Evolutionary conservation across 1,284 basidiomycete species (phyloP).

Genomic region (Ustilago shanxiensis): DNA sequence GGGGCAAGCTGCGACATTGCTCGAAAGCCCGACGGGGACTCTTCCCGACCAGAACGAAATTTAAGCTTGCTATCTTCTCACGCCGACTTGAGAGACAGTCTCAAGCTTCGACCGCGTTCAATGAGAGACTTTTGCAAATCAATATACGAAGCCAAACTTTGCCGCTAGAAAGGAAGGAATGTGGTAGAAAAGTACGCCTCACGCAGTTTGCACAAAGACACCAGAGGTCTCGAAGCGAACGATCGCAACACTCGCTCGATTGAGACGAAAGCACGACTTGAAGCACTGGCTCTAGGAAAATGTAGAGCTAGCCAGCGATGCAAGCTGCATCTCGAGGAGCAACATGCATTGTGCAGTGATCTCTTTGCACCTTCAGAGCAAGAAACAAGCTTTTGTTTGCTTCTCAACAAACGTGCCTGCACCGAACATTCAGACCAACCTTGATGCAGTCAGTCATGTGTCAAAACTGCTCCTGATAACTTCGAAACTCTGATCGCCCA

Average conservation of each 20-base stretch:
- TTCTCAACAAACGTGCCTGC: background rate
- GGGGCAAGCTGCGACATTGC: background rate
- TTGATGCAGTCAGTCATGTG: no score
- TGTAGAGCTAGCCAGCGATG: background rate
- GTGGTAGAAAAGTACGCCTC: no score
- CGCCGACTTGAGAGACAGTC: background rate
- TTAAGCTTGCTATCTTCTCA: background rate
- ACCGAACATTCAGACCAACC: background rate
- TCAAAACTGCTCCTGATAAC: no score
- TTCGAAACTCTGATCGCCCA: background rate
- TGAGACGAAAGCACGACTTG: no score
- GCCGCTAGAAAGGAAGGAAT: no score
- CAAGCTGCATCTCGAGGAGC: conserved; percentile 21
- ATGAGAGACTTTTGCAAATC: background rate
- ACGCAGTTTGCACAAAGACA: no score
- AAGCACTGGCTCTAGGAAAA: no score
- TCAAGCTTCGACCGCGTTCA: background rate
- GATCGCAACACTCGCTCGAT: no score
- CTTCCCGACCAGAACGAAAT: background rate
- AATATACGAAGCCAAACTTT: no score
- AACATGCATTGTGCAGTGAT: conserved; percentile 7
- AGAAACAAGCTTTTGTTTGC: background rate
- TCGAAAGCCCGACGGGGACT: background rate
- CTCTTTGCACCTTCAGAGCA: background rate
- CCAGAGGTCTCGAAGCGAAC: background rate